Base-by-base conservation (phyloP, 2,329 filamentous ascomycete species). In the Xylariales sp. region DNA sequence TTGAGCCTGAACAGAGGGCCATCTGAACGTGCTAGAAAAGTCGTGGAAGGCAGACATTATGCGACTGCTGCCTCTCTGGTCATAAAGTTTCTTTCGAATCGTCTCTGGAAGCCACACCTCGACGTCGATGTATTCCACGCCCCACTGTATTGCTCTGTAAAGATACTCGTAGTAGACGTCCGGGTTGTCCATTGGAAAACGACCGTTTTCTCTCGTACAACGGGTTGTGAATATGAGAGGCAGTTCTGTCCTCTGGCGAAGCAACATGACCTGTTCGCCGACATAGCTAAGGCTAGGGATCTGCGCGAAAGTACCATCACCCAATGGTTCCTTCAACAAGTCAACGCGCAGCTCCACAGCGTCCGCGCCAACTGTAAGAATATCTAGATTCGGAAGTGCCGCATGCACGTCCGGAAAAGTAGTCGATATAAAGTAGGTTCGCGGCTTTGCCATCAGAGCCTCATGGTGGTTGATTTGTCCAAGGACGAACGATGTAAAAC, bases 21-120 rank as follows among this genome's bases (percentile, higher is more conserved):
- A 94, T 54, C 83, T 86, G 71, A 91, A 91, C 1, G 72, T 82
- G 2, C 87, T 86, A 0, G 86, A 89, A 56, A 91, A 91, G 65
- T 93, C 88, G 60, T 94, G 88, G 55, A 91, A 93, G 10, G 88
- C 88, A n/a, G 87, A 91, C 69, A 94, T 89, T 62, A 95, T 88
- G 50, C 83, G 84, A 55, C 84, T 91, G 62, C 81, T 86, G 2
- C 87, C 87, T 50, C 84, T 83, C 40, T 78, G 73, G 51, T 84
- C 77, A 40, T 80, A 84, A 8, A 94, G 64, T 45, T 70, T 74
- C 47, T 72, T 72, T 47, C 88, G 74, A 42, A 94, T 86, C 5
- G 78, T 69, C 58, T 90, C 86, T 1, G 88, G 88, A 27, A 94
- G 73, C 86, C 88, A 93, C 28, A 94, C 66, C 66, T 94, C 88